Evolutionary conservation across 495 filamentous ascomycete genomes (phyloP).

Genomic region (Hypomontagnella submonticulosa): DNA sequence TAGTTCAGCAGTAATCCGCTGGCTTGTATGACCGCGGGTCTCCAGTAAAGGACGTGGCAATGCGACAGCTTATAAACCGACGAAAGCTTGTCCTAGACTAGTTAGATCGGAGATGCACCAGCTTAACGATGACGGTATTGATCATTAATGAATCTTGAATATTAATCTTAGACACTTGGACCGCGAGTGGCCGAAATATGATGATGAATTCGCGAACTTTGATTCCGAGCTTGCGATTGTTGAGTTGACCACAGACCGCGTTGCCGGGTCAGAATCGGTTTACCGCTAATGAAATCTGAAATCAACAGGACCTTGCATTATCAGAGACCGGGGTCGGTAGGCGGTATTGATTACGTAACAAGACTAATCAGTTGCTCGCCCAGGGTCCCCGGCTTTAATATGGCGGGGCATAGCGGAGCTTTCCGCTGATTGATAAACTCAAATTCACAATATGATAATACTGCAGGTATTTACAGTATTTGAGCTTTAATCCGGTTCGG

Average conservation of each 20-base stretch:
- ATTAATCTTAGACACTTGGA: slow-evolving; percentile 19
- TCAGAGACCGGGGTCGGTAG: slow-evolving; percentile 2
- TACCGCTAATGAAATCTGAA: slow-evolving; percentile 17
- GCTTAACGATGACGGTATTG: background rate
- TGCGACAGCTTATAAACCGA: slow-evolving; percentile 2
- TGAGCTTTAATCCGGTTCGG: too few species aligned
- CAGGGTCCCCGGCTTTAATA: too few species aligned
- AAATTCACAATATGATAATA: too few species aligned
- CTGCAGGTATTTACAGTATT: too few species aligned
- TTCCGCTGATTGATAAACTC: too few species aligned
- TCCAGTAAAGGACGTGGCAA: slow-evolving; percentile 6
- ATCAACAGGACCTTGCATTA: slow-evolving; percentile 25
- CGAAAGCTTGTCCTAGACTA: slow-evolving; percentile 11
- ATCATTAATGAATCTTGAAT: background rate
- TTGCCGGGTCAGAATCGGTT: slow-evolving; percentile 32
- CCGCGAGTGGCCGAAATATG: slow-evolving; percentile 16
- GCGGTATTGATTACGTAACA: too few species aligned
- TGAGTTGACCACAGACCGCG: slow-evolving; percentile 16
- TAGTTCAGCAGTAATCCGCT: slow-evolving; percentile 17
- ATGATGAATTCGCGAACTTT: slow-evolving; percentile 15
- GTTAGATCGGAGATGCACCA: slow-evolving; percentile 13
- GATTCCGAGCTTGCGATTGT: slow-evolving; percentile 17
- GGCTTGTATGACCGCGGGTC: slow-evolving; percentile 18
- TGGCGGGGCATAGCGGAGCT: slow-evolving; percentile 3
- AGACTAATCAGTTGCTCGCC: too few species aligned